Evolutionary conservation across 139 green algal genomes (phyloP).

Genomic region (Mesostigma viride): DNA sequence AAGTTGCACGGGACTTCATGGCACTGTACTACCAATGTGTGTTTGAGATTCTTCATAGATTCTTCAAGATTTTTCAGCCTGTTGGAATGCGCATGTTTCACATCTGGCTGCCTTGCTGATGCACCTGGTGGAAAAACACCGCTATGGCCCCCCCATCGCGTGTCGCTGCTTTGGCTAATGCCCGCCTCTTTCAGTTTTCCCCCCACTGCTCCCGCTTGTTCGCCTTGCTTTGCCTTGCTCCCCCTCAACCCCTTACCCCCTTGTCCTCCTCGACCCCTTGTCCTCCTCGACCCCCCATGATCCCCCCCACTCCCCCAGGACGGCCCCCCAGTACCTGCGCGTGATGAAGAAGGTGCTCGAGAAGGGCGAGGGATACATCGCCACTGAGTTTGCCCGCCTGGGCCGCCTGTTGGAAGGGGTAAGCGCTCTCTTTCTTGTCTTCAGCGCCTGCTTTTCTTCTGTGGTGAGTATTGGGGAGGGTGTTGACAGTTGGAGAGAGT

Average conservation of each 20-base stretch:
- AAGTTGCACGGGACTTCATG: background rate
- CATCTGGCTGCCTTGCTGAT: background rate
- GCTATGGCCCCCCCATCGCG: too few species aligned
- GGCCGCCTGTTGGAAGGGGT: slow-evolving; percentile 19
- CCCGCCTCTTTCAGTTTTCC: too few species aligned
- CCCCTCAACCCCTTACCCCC: too few species aligned
- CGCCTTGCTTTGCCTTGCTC: too few species aligned
- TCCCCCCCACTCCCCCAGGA: slow-evolving; percentile 2
- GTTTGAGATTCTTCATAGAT: too few species aligned
- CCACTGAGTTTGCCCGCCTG: slow-evolving; percentile 20
- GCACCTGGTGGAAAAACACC: background rate
- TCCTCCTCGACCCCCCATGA: too few species aligned
- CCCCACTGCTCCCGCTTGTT: too few species aligned
- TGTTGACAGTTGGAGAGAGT: background rate
- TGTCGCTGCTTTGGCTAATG: too few species aligned
- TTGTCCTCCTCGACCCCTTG: too few species aligned
- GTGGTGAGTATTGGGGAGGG: background rate
- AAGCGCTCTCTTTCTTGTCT: too few species aligned
- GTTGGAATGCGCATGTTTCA: background rate
- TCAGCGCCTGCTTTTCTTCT: background rate
- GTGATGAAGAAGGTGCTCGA: slow-evolving; percentile 27
- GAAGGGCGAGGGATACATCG: slow-evolving; percentile 24
- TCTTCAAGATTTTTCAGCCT: too few species aligned
- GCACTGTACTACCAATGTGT: too few species aligned
- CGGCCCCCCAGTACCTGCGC: slow-evolving; percentile 19